phyloP scores from a whole-genome alignment of 305 asterid species.

The Fraxinus nigra region DNA sequence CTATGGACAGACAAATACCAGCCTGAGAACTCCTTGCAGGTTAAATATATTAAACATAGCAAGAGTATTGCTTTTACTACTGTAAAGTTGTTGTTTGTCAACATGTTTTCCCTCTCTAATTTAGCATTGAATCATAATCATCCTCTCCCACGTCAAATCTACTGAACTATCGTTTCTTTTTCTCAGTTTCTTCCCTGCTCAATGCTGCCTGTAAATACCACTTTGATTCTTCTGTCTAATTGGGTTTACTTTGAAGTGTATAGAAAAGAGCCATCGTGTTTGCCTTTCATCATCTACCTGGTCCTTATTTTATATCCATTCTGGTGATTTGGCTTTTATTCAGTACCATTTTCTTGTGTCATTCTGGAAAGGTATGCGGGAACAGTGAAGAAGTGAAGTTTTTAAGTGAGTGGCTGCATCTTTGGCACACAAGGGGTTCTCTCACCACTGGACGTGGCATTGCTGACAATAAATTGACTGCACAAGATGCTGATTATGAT shows the following conservation, averaged over 20 bases:
- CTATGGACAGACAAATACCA: constrained; percentile 91
- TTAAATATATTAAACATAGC: constrained; percentile 30
- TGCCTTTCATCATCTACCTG: constrained; percentile 2
- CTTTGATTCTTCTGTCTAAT: constrained; percentile 11
- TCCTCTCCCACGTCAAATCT: background rate
- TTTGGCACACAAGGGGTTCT: constrained; percentile 76
- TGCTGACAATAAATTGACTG: constrained; percentile 31
- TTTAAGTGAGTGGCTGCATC: constrained; percentile 84
- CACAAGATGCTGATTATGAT: constrained; percentile 41
- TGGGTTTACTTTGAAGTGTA: background rate
- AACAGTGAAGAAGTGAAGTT: constrained; percentile 69
- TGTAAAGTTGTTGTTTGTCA: background rate
- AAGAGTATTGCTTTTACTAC: background rate
- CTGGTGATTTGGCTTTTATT: background rate
- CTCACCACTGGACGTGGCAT: constrained; percentile 36
- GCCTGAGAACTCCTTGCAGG: constrained; percentile 84
- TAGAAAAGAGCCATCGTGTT: constrained; percentile 1
- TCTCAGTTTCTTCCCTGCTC: constrained; percentile 7
- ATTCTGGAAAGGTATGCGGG: constrained; percentile 76
- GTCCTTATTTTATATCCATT: constrained; percentile 17
- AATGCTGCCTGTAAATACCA: background rate
- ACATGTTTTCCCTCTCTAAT: background rate
- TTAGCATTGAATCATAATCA: constrained; percentile 1
- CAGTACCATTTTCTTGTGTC: constrained; percentile 20
- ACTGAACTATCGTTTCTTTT: background rate